These are phyloP conservation scores for Candida sp. DNA, from an alignment of 1,139 yeast species.

Conservation along the genomic window DNA sequence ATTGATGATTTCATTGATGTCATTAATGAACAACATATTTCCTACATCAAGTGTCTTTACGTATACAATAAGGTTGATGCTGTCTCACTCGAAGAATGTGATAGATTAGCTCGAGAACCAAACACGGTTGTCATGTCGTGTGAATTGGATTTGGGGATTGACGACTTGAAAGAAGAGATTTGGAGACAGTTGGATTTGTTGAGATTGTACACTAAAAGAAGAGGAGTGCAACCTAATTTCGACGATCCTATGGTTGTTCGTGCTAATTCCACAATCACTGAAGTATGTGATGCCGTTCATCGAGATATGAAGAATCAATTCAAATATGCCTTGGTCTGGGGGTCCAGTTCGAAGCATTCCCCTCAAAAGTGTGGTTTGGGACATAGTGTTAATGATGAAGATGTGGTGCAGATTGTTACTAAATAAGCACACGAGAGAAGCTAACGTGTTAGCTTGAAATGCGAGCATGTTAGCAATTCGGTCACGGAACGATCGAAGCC, in stretches of 20 bases:
- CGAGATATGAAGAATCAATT: slow-evolving; percentile 90
- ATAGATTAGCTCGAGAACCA: slow-evolving; percentile 86
- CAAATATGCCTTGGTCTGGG: slow-evolving; percentile 96
- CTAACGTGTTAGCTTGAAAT: no score
- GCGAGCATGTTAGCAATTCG: no score
- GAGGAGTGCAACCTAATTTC: slow-evolving; percentile 80
- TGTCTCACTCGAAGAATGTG: slow-evolving; percentile 92
- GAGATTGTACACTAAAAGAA: slow-evolving; percentile 78
- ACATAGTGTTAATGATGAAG: slow-evolving; percentile 88
- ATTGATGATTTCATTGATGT: slow-evolving; percentile 94
- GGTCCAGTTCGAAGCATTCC: slow-evolving; percentile 89
- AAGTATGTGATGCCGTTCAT: slow-evolving; percentile 90
- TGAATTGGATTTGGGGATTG: slow-evolving; percentile 79
- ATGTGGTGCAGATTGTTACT: slow-evolving; percentile 87
- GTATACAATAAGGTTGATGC: slow-evolving; percentile 96
- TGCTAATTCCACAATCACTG: slow-evolving; percentile 71
- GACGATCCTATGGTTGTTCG: slow-evolving; percentile 91
- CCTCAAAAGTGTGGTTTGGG: slow-evolving; percentile 94
- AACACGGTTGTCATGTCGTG: slow-evolving; percentile 94
- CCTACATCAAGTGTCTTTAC: slow-evolving; percentile 87
- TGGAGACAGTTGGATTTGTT: slow-evolving; percentile 85
- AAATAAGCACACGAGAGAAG: no score
- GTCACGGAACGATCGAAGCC: no score
- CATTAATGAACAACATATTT: slow-evolving; percentile 81
- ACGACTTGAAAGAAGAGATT: slow-evolving; percentile 85